Evolutionary conservation across 352 stramenopile genomes (phyloP).

Genomic region (Globisporangium spiculum): DNA sequence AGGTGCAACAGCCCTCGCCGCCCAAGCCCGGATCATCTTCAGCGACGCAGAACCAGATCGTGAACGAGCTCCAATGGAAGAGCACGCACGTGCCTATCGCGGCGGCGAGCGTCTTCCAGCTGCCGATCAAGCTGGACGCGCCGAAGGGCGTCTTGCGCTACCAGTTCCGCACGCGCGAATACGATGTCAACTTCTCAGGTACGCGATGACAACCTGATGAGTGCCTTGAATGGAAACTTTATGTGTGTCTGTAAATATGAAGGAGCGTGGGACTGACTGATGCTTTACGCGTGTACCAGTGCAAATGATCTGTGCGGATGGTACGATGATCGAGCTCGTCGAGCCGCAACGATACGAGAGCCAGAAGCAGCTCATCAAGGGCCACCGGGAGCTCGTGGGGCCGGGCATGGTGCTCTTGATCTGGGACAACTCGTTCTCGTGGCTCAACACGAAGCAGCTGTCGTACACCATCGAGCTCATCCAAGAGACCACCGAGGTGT

Average conservation of each 20-base stretch:
- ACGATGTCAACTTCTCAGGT: conserved; percentile 68
- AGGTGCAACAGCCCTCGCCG: conserved; percentile 9
- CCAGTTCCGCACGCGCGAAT: conserved; percentile 65
- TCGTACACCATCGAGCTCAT: conserved; percentile 69
- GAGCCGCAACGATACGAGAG: conserved; percentile 62
- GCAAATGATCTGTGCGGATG: conserved; percentile 61
- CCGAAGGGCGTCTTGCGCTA: conserved; percentile 54
- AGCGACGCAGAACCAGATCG: conserved; percentile 26
- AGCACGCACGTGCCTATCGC: conserved; percentile 73
- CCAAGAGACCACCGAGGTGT: conserved; percentile 49
- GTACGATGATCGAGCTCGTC: conserved; percentile 50
- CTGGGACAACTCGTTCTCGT: conserved; percentile 85
- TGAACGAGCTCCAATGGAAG: conserved; percentile 71
- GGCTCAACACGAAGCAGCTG: conserved; percentile 77
- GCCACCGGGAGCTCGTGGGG: conserved; percentile 39
- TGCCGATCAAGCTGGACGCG: conserved; percentile 74
- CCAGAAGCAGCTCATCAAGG: conserved; percentile 47
- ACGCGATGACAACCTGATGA: background rate
- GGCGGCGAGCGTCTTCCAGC: conserved; percentile 55
- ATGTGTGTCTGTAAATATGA: background rate
- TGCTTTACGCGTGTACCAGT: conserved; percentile 18
- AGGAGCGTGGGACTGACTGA: background rate
- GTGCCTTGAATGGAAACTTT: background rate
- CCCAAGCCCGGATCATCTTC: conserved; percentile 7
- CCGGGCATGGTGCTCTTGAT: conserved; percentile 62